phyloP scores from a whole-genome alignment of 331 rosid genomes.

The Acacia pycnantha region DNA sequence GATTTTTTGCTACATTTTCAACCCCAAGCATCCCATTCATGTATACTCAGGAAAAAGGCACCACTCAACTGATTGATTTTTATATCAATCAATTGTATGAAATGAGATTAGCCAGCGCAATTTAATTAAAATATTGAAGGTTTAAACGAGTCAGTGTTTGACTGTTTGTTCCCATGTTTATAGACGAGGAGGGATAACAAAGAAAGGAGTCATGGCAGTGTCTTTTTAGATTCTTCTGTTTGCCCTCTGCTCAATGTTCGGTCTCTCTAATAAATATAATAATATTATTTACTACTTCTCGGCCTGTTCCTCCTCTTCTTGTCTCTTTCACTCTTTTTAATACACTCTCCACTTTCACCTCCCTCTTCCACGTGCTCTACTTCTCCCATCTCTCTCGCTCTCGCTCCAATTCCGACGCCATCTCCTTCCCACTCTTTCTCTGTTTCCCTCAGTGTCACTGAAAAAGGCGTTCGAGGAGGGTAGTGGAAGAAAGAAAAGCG shows the following conservation, averaged over 20 bases:
- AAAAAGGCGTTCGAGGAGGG: not conserved
- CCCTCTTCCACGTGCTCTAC: not conserved
- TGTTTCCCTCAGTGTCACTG: not conserved
- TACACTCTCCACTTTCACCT: not conserved
- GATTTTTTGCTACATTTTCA: not conserved
- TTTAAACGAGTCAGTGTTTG: not conserved
- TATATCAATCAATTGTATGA: not conserved
- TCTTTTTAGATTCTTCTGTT: not conserved
- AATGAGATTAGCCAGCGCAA: not conserved
- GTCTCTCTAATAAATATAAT: not conserved
- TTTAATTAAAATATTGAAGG: not conserved
- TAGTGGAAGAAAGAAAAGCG: not conserved
- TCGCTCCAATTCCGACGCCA: constrained; percentile 12
- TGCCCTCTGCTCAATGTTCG: not conserved
- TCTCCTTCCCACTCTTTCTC: not conserved
- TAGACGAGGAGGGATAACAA: too few relatives aligned
- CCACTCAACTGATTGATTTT: not conserved
- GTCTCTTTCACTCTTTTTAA: constrained; percentile 36
- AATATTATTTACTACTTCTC: not conserved
- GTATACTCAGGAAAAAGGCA: not conserved
- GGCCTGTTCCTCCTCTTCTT: constrained; percentile 12
- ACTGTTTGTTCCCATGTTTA: too few relatives aligned
- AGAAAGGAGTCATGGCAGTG: not conserved
- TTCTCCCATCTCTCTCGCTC: not conserved
- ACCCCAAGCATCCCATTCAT: not conserved